phyloP scores from a whole-genome alignment of 2,329 filamentous ascomycete species.

The Aquanectria penicillioides region DNA sequence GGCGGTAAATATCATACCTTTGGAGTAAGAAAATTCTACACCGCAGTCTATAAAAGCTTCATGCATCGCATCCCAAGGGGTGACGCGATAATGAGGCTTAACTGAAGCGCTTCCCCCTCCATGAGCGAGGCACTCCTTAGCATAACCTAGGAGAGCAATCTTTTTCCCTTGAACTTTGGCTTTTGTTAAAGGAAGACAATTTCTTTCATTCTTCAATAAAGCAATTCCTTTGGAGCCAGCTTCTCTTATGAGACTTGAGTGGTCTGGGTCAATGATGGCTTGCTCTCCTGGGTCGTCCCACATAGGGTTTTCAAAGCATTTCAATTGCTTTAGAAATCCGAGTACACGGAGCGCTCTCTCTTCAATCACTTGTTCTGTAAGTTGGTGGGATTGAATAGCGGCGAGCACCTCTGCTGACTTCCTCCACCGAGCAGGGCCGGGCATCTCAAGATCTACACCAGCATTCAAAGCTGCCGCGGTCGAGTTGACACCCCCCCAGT shows the following conservation, averaged over 20 bases:
- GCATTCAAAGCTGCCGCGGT: constrained; percentile 46
- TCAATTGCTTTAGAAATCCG: constrained; percentile 40
- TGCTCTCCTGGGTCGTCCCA: constrained; percentile 41
- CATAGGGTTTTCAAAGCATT: constrained; percentile 43
- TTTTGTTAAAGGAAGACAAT: constrained; percentile 64
- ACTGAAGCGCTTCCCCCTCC: constrained; percentile 51
- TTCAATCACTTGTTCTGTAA: constrained; percentile 42
- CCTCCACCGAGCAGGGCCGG: constrained; percentile 47
- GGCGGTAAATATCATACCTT: constrained; percentile 32
- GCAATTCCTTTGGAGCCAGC: constrained; percentile 64
- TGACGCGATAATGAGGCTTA: constrained; percentile 48
- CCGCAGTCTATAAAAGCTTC: constrained; percentile 39
- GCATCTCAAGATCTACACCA: constrained; percentile 50
- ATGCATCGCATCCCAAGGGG: constrained; percentile 46
- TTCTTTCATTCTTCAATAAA: constrained; percentile 70
- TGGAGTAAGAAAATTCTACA: constrained; percentile 44
- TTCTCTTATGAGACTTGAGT: constrained; percentile 42
- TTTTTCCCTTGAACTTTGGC: constrained; percentile 45
- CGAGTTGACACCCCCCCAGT: constrained; percentile 51
- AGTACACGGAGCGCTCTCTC: constrained; percentile 44
- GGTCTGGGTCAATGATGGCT: constrained; percentile 46
- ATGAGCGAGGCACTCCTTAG: constrained; percentile 47
- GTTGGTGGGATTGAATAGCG: constrained; percentile 44
- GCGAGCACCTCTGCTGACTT: constrained; percentile 43
- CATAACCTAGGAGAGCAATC: constrained; percentile 47